Evolutionary conservation across 2,329 filamentous ascomycete genomes (phyloP), one percentile per base, ranked within the genome.

Genomic region (Cytospora chrysosperma): DNA sequence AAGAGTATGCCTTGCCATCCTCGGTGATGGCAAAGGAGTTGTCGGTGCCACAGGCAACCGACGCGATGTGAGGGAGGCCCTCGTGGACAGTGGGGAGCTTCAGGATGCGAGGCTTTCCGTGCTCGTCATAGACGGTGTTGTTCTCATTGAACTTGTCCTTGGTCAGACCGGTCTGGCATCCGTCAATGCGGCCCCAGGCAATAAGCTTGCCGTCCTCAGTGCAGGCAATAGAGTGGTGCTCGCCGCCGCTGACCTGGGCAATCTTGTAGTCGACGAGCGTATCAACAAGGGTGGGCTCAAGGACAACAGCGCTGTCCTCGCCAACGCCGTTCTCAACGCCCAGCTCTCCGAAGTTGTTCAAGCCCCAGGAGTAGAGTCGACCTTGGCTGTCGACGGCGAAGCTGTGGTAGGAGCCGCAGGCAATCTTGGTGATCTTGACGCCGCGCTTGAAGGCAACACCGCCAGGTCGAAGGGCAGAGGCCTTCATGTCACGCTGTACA

Each of bases 331-430:
- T 82, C n/a, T 81, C 79, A 64, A 73, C 69, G 65, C 89, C 92
- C 19, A 90, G 91, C 78, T 96, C 88, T 66, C 89, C 90, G 75
- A 91, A 96, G 76, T 90, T 93, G 82, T 96, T 96, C 32, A 93
- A 79, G 27, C 93, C 92, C 92, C 92, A 96, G 0, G 88, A 85
- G 76, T 87, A 95, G 34, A 94, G 88, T 27, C 85, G 82, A 43
- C 88, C 90, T 17, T 85, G 83, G 62, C 84, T 82, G 75, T 89
- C 86, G 53, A 96, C 81, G n/a, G 91, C 91, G 69, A 96, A 94
- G 69, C 88, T 90, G 79, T 96, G 91, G 76, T 93, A 94, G 17
- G 88, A 86, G 51, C 92, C 92, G 64, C 75, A 78, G 24, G 74
- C 88, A 28, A 88, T 83, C 66, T 86, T 84, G 69, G 85, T 83